These are phyloP conservation scores for Musa acuminata DNA, from an alignment of 176 grass and related monocot genomes.

Conservation along the genomic window DNA sequence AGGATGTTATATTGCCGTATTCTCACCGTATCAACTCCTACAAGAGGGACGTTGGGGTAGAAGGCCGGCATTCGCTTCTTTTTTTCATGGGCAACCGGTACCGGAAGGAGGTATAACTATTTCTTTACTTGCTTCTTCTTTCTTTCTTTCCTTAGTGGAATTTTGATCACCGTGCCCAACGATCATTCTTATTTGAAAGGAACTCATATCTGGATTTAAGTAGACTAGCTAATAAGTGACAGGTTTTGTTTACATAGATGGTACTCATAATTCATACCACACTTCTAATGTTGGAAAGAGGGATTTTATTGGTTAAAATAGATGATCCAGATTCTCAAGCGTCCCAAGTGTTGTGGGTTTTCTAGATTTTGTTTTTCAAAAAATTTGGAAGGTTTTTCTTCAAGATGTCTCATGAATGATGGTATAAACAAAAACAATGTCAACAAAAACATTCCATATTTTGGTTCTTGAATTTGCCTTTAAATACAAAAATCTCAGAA, in stretches of 20 bases:
- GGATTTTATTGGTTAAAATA: background rate
- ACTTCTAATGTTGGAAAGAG: background rate
- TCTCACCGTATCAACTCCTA: slow-evolving; percentile 78
- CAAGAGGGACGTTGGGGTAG: slow-evolving; percentile 46
- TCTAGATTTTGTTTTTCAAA: background rate
- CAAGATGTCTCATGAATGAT: background rate
- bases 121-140: background rate
- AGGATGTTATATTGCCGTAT: slow-evolving; percentile 91
- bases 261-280: background rate
- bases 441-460: background rate
- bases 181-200: no score
- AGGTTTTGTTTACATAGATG: no score
- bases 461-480: no score
- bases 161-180: no score
- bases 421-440: background rate
- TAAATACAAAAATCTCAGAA: no score
- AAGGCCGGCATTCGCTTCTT: slow-evolving; percentile 43
- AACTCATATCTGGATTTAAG: no score
- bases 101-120: slow-evolving; percentile 58
- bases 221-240: no score
- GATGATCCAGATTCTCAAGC: background rate
- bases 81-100: slow-evolving; percentile 99
- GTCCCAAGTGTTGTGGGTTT: background rate
- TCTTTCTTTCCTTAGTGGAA: background rate
- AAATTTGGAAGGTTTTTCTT: background rate